Conservation (phyloP, 1,284 basidiomycete genomes). For the Xanthoconium separans region DNA sequence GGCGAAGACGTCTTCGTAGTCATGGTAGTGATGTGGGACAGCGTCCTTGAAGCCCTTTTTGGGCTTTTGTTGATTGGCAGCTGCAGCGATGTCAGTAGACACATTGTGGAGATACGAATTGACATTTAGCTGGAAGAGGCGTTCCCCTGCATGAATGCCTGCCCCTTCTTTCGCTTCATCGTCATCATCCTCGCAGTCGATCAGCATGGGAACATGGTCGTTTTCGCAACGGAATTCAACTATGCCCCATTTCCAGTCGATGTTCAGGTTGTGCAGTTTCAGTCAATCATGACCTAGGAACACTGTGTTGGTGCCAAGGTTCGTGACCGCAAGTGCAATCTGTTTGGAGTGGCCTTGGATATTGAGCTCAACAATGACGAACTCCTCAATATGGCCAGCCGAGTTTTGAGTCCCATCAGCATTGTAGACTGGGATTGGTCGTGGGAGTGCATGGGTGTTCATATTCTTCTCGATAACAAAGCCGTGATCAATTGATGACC, state of each 20-base stretch:
- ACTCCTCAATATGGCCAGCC: neutral
- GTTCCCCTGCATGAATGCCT: too few species aligned
- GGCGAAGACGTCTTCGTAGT: neutral
- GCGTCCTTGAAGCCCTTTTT: neutral
- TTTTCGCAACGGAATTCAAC: neutral
- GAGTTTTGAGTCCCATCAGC: neutral
- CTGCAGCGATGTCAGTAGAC: too few species aligned
- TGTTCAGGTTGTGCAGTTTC: neutral
- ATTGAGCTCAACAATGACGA: neutral
- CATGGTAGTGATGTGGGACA: neutral
- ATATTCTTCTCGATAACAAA: neutral
- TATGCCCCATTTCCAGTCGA: neutral
- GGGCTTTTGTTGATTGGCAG: too few species aligned
- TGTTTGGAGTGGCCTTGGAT: neutral
- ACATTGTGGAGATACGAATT: too few species aligned
- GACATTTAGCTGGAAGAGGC: too few species aligned
- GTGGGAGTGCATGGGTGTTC: neutral
- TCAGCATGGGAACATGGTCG: neutral
- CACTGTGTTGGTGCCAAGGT: neutral
- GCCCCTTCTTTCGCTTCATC: too few species aligned
- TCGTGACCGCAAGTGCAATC: neutral
- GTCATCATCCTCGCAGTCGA: neutral
- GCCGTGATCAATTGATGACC: neutral
- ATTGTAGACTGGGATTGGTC: too few species aligned
- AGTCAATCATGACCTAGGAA: neutral